Evolutionary conservation across 345 rosid species (phyloP), one percentile per base, ranked within the genome.

Genomic region (Eutrema japonicum): DNA sequence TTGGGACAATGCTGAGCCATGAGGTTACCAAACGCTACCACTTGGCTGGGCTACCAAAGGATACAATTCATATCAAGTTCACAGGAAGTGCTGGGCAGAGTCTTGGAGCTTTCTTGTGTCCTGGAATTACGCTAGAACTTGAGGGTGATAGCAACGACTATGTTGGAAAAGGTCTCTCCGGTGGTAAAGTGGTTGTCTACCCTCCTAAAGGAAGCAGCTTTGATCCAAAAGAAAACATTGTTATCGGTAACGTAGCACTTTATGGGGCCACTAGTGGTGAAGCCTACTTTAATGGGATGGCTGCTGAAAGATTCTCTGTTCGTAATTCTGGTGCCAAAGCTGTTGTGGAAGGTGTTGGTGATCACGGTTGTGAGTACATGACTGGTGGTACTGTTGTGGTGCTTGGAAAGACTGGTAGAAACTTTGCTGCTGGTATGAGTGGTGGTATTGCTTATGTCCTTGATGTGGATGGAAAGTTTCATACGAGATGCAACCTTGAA

Each of bases 401-500:
- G 63, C 97, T 96, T 13, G 99, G 99, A 36, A 92, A 89, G 81
- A 92, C 99, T 26, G 99, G 98, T 51, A 88, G 98, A 82, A 96
- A 96, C 79, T 96, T 96, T 74, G 99, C 99, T 70, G 98, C 99
- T 9, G 99, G 99, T 62, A 96, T 96, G 99, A 96, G 99, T 79
- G 99, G 99, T 30, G 99, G 99, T 75, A 51, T 90, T 68, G 99
- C 99, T 54, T 96, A 90, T 77, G 93, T 96, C 73, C 84, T 96
- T 52, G 98, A 96, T 72, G 76, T 80, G 37, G 98, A 92, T 70
- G 93, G 92, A 2, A 92, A 82, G 73, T 96, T 96, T 64, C 80
- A 75, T 13, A 85, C 96, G 5, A 83, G 97, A 40, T 96, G 99
- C 84, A 96, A 96, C 66, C 77, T 55, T 38, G 99, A 96, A 78